These are phyloP conservation scores for Pleurotus giganteus DNA, from an alignment of 768 basidiomycete species.

Conservation along the genomic window DNA sequence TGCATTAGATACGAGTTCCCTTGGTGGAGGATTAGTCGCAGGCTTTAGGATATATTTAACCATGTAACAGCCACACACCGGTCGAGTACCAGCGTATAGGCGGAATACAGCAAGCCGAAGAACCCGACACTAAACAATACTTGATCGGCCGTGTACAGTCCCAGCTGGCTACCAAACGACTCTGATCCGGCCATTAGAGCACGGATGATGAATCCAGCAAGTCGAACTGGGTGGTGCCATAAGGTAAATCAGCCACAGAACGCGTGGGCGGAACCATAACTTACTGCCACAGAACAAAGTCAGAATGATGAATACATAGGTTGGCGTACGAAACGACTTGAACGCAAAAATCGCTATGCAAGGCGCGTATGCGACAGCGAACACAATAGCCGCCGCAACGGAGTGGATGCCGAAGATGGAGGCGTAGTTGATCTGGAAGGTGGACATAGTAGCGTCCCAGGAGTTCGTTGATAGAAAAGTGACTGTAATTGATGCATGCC, in stretches of 20 bases:
- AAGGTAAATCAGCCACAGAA: background rate
- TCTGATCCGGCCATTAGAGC: conserved; percentile 31
- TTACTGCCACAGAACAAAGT: conserved; percentile 37
- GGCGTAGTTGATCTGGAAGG: conserved; percentile 26
- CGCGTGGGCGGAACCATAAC: conserved; percentile 14
- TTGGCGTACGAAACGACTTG: conserved; percentile 28
- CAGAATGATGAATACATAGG: conserved; percentile 31
- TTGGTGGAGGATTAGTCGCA: too few relatives aligned
- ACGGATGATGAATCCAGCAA: conserved; percentile 38
- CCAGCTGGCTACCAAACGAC: conserved; percentile 27
- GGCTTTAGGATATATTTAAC: too few relatives aligned
- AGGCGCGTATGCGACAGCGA: conserved; percentile 32
- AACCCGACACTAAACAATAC: conserved; percentile 41
- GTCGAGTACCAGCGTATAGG: conserved; percentile 40
- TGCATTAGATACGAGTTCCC: background rate
- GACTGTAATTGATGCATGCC: too few relatives aligned
- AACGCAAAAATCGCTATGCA: conserved; percentile 27
- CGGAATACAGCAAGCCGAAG: conserved; percentile 40
- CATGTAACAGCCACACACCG: conserved; percentile 31
- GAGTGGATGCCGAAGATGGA: conserved; percentile 31
- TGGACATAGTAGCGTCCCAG: background rate
- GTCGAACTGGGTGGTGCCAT: conserved; percentile 32
- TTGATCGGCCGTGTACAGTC: conserved; percentile 34
- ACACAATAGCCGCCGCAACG: conserved; percentile 30
- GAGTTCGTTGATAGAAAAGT: too few relatives aligned